Evolutionary conservation across 495 filamentous ascomycete species (phyloP).

Genomic region (Xylaria longipes): DNA sequence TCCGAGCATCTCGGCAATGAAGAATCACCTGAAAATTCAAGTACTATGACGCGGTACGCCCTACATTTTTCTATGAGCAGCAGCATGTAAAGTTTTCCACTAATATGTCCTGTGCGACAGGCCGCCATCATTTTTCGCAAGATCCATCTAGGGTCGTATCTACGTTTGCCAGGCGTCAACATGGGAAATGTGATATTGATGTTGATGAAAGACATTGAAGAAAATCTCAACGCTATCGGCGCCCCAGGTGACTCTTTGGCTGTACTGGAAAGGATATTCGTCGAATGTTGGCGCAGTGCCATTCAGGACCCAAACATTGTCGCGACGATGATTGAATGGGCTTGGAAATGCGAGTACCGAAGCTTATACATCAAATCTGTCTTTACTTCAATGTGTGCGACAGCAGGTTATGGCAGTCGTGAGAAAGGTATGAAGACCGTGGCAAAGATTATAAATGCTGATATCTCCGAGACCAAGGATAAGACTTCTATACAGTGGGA

Average conservation of each 20-base stretch:
- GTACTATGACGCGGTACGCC: not conserved
- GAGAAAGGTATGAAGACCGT: not conserved
- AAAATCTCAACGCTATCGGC: not conserved
- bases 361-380: not conserved
- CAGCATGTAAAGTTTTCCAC: not conserved
- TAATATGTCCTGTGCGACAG: not conserved
- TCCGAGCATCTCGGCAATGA: conserved; percentile 1
- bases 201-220: not conserved
- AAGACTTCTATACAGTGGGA: not conserved
- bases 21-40: not conserved
- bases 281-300: not conserved
- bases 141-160: not conserved
- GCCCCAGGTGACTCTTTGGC: not conserved
- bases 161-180: not conserved
- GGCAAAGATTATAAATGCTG: not conserved
- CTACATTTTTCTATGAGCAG: not conserved
- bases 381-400: not conserved
- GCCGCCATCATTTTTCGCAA: not conserved
- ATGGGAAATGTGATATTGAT: not conserved
- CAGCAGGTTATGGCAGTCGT: not conserved
- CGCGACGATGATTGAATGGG: not conserved
- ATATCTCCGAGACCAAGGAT: not conserved
- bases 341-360: not conserved
- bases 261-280: not conserved
- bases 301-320: not conserved